phyloP scores from a whole-genome alignment of 2,329 filamentous ascomycete genomes.

The Celoporthe dispersa region DNA sequence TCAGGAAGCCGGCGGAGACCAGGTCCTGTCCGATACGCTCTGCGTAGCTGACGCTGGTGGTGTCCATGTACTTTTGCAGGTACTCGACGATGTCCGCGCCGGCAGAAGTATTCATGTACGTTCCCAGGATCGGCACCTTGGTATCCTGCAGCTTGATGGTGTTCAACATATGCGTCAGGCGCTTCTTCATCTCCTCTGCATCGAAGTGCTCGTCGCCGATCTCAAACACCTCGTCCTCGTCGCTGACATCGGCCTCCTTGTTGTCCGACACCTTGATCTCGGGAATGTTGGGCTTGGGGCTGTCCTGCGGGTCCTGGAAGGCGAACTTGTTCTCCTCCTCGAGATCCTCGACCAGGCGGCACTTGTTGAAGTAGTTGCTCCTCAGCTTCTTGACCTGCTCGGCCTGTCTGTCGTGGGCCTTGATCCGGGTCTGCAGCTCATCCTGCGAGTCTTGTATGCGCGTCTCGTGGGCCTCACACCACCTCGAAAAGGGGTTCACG shows the following conservation, averaged over 20 bases:
- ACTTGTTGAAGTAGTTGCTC: slow-evolving; percentile 99
- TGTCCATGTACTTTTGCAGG: slow-evolving; percentile 84
- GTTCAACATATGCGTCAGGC: slow-evolving; percentile 83
- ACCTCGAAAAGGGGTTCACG: slow-evolving; percentile 89
- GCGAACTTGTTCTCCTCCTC: slow-evolving; percentile 99
- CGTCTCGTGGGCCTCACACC: slow-evolving; percentile 93
- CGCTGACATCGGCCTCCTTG: slow-evolving; percentile 63
- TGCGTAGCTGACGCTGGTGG: slow-evolving; percentile 84
- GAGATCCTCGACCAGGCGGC: slow-evolving; percentile 89
- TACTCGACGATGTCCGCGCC: slow-evolving; percentile 96
- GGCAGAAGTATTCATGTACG: slow-evolving; percentile 89
- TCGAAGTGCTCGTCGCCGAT: slow-evolving; percentile 88
- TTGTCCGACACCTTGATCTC: slow-evolving; percentile 83
- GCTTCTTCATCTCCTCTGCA: slow-evolving; percentile 87
- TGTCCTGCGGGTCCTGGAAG: slow-evolving; percentile 83
- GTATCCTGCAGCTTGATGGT: slow-evolving; percentile 86
- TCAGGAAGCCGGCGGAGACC: slow-evolving; percentile 81
- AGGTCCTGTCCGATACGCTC: slow-evolving; percentile 96
- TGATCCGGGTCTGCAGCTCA: slow-evolving; percentile 87
- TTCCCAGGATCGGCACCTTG: slow-evolving; percentile 94
- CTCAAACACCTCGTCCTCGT: slow-evolving; percentile 86
- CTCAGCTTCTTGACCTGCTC: slow-evolving; percentile 90
- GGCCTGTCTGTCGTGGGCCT: slow-evolving; percentile 89
- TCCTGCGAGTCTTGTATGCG: slow-evolving; percentile 94
- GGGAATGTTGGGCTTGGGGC: slow-evolving; percentile 69